Base-by-base conservation (phyloP, 192 early-diverging fungal species). In the Thoreauomyces humboldtii region DNA sequence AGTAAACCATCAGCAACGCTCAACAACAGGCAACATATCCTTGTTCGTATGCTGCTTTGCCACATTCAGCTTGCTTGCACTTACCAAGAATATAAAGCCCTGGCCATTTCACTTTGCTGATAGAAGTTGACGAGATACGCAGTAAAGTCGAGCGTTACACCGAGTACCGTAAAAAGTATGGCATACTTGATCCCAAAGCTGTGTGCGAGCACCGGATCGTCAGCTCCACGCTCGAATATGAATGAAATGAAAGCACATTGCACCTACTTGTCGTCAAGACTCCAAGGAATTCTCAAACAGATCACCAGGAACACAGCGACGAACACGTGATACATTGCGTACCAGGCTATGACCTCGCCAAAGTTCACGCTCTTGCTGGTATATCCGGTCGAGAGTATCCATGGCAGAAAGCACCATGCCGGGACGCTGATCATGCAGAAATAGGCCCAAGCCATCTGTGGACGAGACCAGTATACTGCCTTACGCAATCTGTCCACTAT, bases 131-230 rank as follows among this genome's bases (percentile, higher is more conserved):
- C 17, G 34, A 22, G n/a, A 28, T 21, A 37, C 11, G 57, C 15
- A 11, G 21, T 25, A 7, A 43, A 33, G 32, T 61, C 21, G 59
- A 46, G 14, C 3, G 59, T 25, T 12, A 61, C 28, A 0, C 35
- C 42, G 17, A 25, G 14, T 17, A 32, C 27, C 1, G 59, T 15
- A 6, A 12, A 14, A 2, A 43, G 17, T 25, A 61, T 50, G 43
- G 44, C 43, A 43, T 47, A 61, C 42, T 61, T 61, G 22, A 61
- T 27, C 12, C 25, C 41, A 43, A 61, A 47, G 59, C 59, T 61
- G 29, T 9, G 50, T 28, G 15, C 15, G 29, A 52, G 9, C 47
- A 24, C 17, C 9, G 47, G 7, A 48, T 12, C 25, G 12, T 22
- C 7, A 9, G 7, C 9, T 12, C 22, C 25, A 24, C 22, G 47